Conservation (phyloP, 352 stramenopile species). For the Phytophthora kernoviae region DNA sequence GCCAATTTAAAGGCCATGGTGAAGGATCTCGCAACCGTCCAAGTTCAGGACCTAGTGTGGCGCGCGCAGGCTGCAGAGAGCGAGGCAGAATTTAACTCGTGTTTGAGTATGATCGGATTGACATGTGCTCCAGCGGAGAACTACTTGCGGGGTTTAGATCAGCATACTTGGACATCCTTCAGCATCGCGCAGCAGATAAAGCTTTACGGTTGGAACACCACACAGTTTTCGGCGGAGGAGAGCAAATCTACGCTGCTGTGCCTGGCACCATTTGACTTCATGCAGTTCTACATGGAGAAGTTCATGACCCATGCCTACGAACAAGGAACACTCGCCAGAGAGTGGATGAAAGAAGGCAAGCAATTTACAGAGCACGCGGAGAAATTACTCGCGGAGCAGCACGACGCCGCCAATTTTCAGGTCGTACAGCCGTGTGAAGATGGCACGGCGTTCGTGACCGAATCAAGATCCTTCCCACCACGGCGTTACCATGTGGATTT, state of each 20-base stretch:
- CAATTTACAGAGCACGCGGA: slow-evolving; percentile 28
- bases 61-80: slow-evolving; percentile 41
- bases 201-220: slow-evolving; percentile 41
- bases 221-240: slow-evolving; percentile 25
- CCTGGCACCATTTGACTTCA: slow-evolving; percentile 38
- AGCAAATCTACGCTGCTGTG: slow-evolving; percentile 21
- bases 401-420: slow-evolving; percentile 38
- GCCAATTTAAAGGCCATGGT: slow-evolving; percentile 36
- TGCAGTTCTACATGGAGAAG: slow-evolving; percentile 44
- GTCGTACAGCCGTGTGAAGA: slow-evolving; percentile 38
- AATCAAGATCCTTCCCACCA: slow-evolving; percentile 40
- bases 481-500: slow-evolving; percentile 39
- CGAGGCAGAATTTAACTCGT: slow-evolving; percentile 39
- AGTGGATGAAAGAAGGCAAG: slow-evolving; percentile 29
- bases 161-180: slow-evolving; percentile 30
- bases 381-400: slow-evolving; percentile 33
- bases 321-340: slow-evolving; percentile 27
- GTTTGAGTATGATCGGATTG: slow-evolving; percentile 39
- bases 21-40: slow-evolving; percentile 33
- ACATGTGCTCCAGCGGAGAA: slow-evolving; percentile 38
- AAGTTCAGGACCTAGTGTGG: slow-evolving; percentile 43
- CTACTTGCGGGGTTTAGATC: slow-evolving; percentile 35
- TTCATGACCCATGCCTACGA: slow-evolving; percentile 38
- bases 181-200: slow-evolving; percentile 32
- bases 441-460: slow-evolving; percentile 36